Conservation (phyloP, 257 asterid genomes). For the Salvia miltiorrhiza region DNA sequence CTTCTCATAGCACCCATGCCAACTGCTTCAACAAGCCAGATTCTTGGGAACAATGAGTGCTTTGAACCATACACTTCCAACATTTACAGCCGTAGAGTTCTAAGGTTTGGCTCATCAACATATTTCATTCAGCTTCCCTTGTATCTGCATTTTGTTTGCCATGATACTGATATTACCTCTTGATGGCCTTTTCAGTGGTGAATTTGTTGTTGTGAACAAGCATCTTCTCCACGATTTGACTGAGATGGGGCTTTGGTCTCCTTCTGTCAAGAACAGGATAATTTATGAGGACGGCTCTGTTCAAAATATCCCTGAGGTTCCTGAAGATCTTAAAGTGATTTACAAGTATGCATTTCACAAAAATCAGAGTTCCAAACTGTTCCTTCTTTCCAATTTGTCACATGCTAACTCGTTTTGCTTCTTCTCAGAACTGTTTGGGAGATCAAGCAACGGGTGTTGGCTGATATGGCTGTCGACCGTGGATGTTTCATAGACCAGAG, state of each 20-base stretch:
- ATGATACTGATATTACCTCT: constrained; percentile 11
- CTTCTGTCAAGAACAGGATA: constrained; percentile 72
- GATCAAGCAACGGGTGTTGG: constrained; percentile 75
- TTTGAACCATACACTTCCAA: constrained; percentile 97
- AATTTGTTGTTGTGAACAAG: constrained; percentile 96
- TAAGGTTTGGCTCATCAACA: constrained; percentile 43
- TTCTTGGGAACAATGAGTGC: constrained; percentile 97
- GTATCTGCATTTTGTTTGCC: not conserved
- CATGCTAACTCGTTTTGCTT: constrained; percentile 16
- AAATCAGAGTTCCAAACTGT: not conserved
- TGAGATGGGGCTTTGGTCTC: constrained; percentile 93
- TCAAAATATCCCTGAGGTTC: constrained; percentile 72
- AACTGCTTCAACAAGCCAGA: constrained; percentile 98
- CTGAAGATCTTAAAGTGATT: constrained; percentile 61
- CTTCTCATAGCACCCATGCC: constrained; percentile 98
- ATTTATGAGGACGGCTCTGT: constrained; percentile 91
- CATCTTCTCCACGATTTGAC: constrained; percentile 93
- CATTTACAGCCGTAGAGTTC: constrained; percentile 87
- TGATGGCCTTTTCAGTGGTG: constrained; percentile 54
- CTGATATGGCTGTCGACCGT: constrained; percentile 97
- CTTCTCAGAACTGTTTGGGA: constrained; percentile 89
- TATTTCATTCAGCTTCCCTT: not conserved
- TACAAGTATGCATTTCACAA: constrained; percentile 63
- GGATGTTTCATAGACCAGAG: constrained; percentile 97
- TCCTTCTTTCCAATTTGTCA: not conserved